Evolutionary conservation across 805 yeast species (phyloP), one percentile per base, ranked within the genome.

Genomic region (Sugiyamaella marilandica): DNA sequence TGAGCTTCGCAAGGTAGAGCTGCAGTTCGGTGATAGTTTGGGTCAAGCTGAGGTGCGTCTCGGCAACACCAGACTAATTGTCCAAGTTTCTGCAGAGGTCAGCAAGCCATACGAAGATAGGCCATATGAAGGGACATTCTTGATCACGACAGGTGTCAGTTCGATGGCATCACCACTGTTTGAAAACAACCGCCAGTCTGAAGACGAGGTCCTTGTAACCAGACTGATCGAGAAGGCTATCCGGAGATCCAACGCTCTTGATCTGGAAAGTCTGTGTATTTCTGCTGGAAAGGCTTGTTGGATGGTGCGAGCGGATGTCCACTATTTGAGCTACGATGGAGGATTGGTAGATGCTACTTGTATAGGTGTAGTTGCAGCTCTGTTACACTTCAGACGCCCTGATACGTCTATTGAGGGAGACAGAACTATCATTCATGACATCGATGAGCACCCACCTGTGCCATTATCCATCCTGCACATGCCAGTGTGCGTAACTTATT

Each of bases 271-370:
- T 47, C 71, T 94, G 44, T 92, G 98, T 71, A 88, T 94, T 44
- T 80, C 87, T 19, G 95, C 97, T 0, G 98, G 97, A 1, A 78
- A 82, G 50, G 84, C 88, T 59, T 90, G 95, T 65, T 94, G 99
- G 99, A 77, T 83, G 52, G 75, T 94, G 10, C 78, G 95, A 53
- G 97, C 95, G 0, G 97, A 91, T 65, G 81, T 94, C 14, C 95
- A 90, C 64, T 87, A 87, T 62, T 70, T 94, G 53, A 85, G 90
- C 65, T 89, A 82, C 64, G 99, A 94, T 69, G 99, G 99, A 41
- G 95, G 95, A 16, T 78, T 94, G 46, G 83, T 91, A 39, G 99
- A 94, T 68, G 86, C 89, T 5, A 84, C 92, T 41, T 87, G 96
- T 70, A 76, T 90, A 52, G 98, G 94, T 0, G 97, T 89, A 7